Conservation (phyloP, 2,329 filamentous ascomycete genomes). For the Myriosclerotinia curreyana region DNA sequence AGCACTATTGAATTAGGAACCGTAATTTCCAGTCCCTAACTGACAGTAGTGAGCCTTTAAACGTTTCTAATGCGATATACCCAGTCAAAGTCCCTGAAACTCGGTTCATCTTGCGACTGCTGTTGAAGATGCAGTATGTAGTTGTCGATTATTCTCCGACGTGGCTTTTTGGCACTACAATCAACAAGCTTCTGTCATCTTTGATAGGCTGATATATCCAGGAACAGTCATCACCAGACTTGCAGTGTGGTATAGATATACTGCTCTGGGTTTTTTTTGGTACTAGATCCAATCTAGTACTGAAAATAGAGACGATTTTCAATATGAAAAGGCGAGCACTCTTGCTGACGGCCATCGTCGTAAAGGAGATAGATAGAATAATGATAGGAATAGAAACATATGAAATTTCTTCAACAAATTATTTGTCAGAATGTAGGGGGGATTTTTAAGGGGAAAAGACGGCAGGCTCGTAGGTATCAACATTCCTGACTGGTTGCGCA, state of each 20-base stretch:
- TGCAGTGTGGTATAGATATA: conserved; percentile 2
- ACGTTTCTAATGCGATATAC: not conserved
- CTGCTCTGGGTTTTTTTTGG: not conserved
- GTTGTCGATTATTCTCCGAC: conserved; percentile 25
- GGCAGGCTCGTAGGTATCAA: not conserved
- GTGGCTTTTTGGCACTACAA: conserved; percentile 11
- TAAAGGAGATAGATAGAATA: not conserved
- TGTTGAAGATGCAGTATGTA: conserved; percentile 15
- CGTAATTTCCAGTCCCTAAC: not conserved
- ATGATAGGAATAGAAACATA: not conserved
- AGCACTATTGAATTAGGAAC: conserved; percentile 1
- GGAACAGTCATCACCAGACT: conserved; percentile 23
- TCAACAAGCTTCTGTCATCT: conserved; percentile 6
- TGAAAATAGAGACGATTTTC: not conserved
- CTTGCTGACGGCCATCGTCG: conserved; percentile 2
- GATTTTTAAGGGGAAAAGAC: not conserved
- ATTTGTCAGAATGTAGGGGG: not conserved
- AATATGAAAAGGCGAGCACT: conserved; percentile 4
- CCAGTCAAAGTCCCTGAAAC: not conserved
- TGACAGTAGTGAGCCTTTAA: not conserved
- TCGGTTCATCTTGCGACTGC: conserved; percentile 1
- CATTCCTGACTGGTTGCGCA: not conserved
- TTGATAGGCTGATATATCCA: conserved; percentile 22
- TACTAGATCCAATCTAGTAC: not conserved
- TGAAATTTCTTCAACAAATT: not conserved